These are phyloP conservation scores for Artemisia tridentata DNA, from an alignment of 129 eudicot genomes.

Conservation along the genomic window DNA sequence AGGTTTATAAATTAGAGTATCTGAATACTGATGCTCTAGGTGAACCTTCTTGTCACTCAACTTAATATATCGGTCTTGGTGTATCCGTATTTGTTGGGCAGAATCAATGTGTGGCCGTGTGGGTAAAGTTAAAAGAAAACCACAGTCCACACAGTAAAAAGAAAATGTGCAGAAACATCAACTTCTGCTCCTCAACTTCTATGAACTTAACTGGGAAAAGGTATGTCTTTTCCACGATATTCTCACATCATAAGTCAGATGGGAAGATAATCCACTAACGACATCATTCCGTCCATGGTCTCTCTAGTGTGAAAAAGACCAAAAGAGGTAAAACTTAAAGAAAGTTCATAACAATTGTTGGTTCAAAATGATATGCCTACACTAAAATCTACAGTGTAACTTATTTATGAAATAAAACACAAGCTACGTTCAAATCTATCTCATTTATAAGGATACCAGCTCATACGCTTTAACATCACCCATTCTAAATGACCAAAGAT, in stretches of 20 bases:
- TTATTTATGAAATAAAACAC: too few species aligned
- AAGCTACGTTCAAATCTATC: too few species aligned
- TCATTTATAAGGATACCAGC: too few species aligned
- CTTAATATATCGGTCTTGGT: conserved; percentile 1
- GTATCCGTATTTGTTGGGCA: neutral
- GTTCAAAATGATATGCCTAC: neutral
- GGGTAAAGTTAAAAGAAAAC: neutral
- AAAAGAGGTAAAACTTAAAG: neutral
- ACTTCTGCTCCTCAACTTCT: neutral
- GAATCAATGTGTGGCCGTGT: neutral
- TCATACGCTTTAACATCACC: too few species aligned
- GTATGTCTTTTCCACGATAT: neutral
- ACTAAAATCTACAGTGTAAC: neutral
- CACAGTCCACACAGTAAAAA: neutral
- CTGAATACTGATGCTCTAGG: too few species aligned
- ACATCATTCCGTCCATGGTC: neutral
- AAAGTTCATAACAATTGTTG: neutral
- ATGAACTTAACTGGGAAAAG: neutral
- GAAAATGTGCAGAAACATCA: neutral
- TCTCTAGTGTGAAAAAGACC: neutral
- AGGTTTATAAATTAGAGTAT: too few species aligned
- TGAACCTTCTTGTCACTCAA: neutral
- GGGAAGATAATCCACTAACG: neutral
- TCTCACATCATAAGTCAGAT: neutral
- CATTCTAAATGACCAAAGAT: too few species aligned